Conservation (phyloP, 2,329 filamentous ascomycete species). For the Pestalotiopsis sp. region DNA sequence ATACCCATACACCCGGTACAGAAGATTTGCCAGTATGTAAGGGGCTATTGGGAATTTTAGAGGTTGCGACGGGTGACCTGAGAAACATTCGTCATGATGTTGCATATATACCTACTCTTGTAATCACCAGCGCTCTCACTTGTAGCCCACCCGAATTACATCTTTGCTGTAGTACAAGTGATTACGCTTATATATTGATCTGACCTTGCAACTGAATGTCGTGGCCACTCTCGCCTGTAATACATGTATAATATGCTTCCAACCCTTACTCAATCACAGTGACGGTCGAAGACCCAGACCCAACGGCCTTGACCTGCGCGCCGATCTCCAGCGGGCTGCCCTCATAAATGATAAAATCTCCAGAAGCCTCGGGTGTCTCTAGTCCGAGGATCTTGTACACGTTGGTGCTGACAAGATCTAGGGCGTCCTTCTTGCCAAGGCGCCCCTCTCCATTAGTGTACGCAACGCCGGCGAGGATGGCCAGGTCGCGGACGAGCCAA, state of each 20-base stretch:
- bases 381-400: slow-evolving; percentile 61
- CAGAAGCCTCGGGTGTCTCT: slow-evolving; percentile 27
- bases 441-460: slow-evolving; percentile 58
- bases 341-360: slow-evolving; percentile 65
- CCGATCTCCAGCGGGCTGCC: slow-evolving; percentile 65
- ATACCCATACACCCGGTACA: not conserved
- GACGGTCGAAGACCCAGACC: slow-evolving; percentile 40
- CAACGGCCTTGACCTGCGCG: slow-evolving; percentile 56
- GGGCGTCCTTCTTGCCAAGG: slow-evolving; percentile 54
- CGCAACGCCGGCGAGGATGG: slow-evolving; percentile 61
- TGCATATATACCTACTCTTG: too few relatives aligned
- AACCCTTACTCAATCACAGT: slow-evolving; percentile 35
- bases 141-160: too few relatives aligned
- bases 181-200: not conserved
- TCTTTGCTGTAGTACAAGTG: not conserved
- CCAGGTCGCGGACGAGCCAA: slow-evolving; percentile 63
- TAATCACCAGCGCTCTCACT: too few relatives aligned
- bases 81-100: not conserved
- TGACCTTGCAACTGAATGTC: not conserved
- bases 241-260: not conserved
- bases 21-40: not conserved
- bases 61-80: not conserved
- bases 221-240: not conserved
- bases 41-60: not conserved
- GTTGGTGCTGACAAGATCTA: slow-evolving; percentile 60